Base-by-base conservation (phyloP, 306 rosid genomes). In the Quercus robur region DNA sequence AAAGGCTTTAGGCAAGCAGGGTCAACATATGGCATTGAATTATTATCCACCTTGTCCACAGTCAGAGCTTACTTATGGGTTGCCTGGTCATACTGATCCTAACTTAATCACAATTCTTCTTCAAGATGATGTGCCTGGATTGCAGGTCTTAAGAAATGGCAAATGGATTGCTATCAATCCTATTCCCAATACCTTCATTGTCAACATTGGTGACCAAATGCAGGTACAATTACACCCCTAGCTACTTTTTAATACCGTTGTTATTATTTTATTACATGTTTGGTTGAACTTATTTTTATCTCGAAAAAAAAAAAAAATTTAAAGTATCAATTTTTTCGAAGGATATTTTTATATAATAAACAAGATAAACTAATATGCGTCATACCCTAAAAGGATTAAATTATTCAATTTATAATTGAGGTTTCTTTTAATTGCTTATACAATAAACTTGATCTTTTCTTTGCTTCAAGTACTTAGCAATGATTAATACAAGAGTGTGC, bases 141-240 rank as follows among this genome's bases (percentile, higher is more conserved):
- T 88, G 44, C 91, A 86, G 73, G 91, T 86, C 56, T 79, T 81
- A 13, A 73, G 56, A 9, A 59, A 88, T n/a, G 88, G 85, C 15
- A 82, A 72, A 52, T 88, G 89, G 91, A 51, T 86, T 26, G 75
- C 89, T 3, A 85, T 88, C 31, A 67, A 81, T 68, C 89, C 88
- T 18, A 77, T 88, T 21, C 86, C 89, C 21, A 79, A 88, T 72
- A 88, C 88, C 30, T 86, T 81, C 73, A 84, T 86, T 31, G 35
- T 88, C 76, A 88, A 86, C 82, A 75, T 88, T 12, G 89, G 89
- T 0, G 91, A 88, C 33, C 89, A 86, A 68, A 88, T 88, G 91
- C 88, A 88, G 86, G 91, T 86, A 41, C 23, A n/a, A 38, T 78
- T 6, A 57, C 20, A 5, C n/a, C 1, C 1, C 44, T 35, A 35